Conservation (phyloP, 2,329 filamentous ascomycete species). For the Grosmannia clavigera region DNA sequence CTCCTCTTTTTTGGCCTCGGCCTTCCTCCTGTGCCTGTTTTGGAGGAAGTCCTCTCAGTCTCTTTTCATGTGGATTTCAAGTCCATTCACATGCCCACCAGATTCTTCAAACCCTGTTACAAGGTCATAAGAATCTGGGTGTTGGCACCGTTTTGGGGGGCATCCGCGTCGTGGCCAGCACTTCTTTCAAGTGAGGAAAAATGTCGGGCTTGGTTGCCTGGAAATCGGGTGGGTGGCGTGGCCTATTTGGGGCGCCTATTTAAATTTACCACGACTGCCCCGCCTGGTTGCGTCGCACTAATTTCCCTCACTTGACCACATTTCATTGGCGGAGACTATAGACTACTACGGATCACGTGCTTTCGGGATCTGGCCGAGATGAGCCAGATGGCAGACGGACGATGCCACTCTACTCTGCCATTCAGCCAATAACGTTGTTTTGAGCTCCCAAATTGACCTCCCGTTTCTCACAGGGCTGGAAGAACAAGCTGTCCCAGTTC, state of each 20-base stretch:
- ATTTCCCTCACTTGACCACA: conserved; percentile 5
- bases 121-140: not conserved
- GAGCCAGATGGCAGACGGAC: not conserved
- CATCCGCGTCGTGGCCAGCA: not conserved
- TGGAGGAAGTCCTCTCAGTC: not conserved
- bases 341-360: not conserved
- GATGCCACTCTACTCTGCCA: not conserved
- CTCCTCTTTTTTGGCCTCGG: not conserved
- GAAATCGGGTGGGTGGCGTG: conserved; percentile 1
- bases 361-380: not conserved
- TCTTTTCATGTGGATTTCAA: not conserved
- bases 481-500: conserved; percentile 75
- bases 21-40: not conserved
- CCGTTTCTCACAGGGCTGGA: conserved; percentile 60
- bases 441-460: not conserved
- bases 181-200: conserved; percentile 1
- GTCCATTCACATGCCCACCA: not conserved
- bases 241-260: conserved; percentile 5
- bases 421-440: not conserved
- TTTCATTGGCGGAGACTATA: not conserved
- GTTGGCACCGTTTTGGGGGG: not conserved
- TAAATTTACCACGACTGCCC: conserved; percentile 15
- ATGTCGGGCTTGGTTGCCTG: not conserved
- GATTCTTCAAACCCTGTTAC: not conserved
- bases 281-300: conserved; percentile 6